These are phyloP conservation scores for Primulina tabacum DNA, from an alignment of 257 asterid genomes.

Conservation along the genomic window DNA sequence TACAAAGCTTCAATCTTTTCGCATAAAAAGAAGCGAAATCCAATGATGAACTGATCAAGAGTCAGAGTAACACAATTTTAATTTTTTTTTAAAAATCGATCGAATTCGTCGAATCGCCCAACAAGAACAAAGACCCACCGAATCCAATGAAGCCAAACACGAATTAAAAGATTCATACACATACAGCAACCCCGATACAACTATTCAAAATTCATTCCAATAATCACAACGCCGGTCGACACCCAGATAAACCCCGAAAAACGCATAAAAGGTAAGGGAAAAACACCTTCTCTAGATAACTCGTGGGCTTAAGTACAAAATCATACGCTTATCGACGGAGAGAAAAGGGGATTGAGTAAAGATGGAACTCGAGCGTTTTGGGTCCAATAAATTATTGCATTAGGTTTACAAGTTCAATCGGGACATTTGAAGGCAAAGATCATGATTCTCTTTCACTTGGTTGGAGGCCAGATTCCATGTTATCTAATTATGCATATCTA, in stretches of 20 bases:
- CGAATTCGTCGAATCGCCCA: slow-evolving; percentile 7
- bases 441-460: no score
- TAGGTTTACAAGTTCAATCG: no score
- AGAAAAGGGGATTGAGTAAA: not conserved
- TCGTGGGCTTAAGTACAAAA: no score
- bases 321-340: no score
- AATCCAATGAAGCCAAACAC: slow-evolving; percentile 5
- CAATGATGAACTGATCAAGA: not conserved
- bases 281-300: no score
- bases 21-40: not conserved
- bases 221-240: not conserved
- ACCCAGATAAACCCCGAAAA: not conserved
- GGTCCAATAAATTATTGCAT: no score
- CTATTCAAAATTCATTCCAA: not conserved
- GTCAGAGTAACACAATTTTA: not conserved
- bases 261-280: not conserved
- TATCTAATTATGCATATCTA: no score
- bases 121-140: not conserved
- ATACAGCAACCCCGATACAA: not conserved
- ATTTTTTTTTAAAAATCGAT: not conserved
- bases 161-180: not conserved
- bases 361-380: not conserved
- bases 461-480: no score
- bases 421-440: no score
- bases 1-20: slow-evolving; percentile 10